A percentile compares a stretch with the other conserved stretches of the same genome.
Evolutionary conservation across 2,329 filamentous ascomycete genomes (phyloP).

Genomic region (Talaromyces albobiverticillius): DNA sequence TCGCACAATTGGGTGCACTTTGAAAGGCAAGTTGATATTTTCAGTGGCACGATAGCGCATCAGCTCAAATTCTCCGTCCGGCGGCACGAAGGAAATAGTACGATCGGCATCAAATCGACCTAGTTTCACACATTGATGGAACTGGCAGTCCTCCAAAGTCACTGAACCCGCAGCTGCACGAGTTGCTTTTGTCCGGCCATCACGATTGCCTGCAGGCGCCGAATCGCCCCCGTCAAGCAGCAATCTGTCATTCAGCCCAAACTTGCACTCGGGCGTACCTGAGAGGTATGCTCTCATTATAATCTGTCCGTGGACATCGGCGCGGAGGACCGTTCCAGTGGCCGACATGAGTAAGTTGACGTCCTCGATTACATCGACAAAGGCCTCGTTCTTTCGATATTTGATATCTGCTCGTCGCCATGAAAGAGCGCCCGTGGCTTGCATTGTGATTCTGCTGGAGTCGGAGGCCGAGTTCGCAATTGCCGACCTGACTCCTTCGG

Average conservation of each 20-base stretch:
- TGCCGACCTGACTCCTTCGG: constrained; percentile 91
- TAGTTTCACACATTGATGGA: constrained; percentile 97
- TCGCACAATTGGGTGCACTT: constrained; percentile 97
- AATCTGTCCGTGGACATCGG: constrained; percentile 95
- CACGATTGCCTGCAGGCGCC: constrained; percentile 43
- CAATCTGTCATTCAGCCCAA: constrained; percentile 92
- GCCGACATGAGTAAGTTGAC: constrained; percentile 99
- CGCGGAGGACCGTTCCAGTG: constrained; percentile 87
- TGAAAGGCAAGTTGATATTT: constrained; percentile 98
- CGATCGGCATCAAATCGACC: constrained; percentile 95
- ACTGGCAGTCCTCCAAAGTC: constrained; percentile 95
- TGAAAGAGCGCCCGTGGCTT: constrained; percentile 92
- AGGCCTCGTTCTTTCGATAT: constrained; percentile 98
- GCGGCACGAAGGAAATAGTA: constrained; percentile 95
- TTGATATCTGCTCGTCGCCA: constrained; percentile 98
- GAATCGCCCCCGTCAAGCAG: constrained; percentile 74
- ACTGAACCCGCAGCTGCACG: constrained; percentile 94
- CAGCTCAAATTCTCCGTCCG: constrained; percentile 95
- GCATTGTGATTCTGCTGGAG: constrained; percentile 98
- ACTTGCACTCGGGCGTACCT: constrained; percentile 97
- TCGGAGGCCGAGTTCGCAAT: constrained; percentile 68
- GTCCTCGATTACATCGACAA: constrained; percentile 98
- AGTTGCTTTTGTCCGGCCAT: constrained; percentile 71
- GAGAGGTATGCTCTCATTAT: constrained; percentile 97
- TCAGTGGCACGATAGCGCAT: constrained; percentile 98